Base-by-base conservation (phyloP, 805 yeast species). In the Schwanniomyces pseudopolymorphus region DNA sequence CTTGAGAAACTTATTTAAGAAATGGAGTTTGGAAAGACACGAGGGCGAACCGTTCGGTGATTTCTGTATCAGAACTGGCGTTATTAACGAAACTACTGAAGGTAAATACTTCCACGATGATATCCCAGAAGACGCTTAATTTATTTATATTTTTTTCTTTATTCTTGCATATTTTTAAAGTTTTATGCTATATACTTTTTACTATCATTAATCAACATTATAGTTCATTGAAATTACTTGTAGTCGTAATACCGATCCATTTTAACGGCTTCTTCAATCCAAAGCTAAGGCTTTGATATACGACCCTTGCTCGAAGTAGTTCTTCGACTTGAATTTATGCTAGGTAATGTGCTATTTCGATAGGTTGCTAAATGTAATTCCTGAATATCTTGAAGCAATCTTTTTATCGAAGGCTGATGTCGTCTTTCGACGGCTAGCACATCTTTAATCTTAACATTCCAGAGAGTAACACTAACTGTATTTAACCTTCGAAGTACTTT, bases 1-100 rank as follows among this genome's bases (percentile, higher is more conserved):
- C 42, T 76, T 92, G 67, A 84, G 81, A 64, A 96, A 97, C 25
- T 70, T 92, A 71, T 90, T 92, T 75, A 88, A 89, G 77, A 83
- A 88, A 69, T 92, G 97, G 97, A 85, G 96, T 36, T 72, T 87
- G 57, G 97, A 92, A 69, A 84, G 98, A 72, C 65, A 78, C 38
- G 95, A 90, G 8, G 92, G 89, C 47, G 98, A 92, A 68, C 97
- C 89, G 45, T 92, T 92, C 60, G 98, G 98, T 62, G 98, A 92
- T 65, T 92, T 87, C 75, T 80, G 87, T 53, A 79, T 92, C 53
- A 83, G 98, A 71, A 78, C 74, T 41, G 96, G 95, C n/a, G 80
- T 89, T 48, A 89, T 92, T 62, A 84, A 83, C 60, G 94, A 91
- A 51, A 91, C 97, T 24, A 70, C 81, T 39, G 96, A 89, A 66